phyloP scores from a whole-genome alignment of 2,329 filamentous ascomycete genomes.

The Mollisia scopiformis region DNA sequence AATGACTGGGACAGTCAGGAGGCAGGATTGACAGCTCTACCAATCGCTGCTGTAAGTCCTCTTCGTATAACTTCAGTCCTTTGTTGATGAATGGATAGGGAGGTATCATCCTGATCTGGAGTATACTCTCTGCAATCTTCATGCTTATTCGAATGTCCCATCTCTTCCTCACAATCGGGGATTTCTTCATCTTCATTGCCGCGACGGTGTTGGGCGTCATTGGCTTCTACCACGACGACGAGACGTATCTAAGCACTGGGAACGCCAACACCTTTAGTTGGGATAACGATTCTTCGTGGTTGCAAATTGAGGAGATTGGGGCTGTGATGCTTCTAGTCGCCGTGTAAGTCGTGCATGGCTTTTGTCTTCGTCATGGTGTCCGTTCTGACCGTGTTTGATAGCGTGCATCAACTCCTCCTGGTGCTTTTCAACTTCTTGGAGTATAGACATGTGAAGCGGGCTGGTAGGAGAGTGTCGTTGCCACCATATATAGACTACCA shows the following conservation, averaged over 20 bases:
- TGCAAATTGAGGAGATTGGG: constrained; percentile 2
- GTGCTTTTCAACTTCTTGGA: constrained; percentile 2
- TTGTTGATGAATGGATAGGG: neutral
- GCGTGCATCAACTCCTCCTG: constrained; percentile 1
- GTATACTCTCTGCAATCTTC: neutral
- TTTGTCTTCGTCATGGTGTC: neutral
- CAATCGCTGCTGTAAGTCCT: constrained; percentile 1
- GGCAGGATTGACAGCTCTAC: constrained; percentile 3
- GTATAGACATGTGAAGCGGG: neutral
- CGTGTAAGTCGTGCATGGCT: neutral
- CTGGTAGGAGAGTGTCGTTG: neutral
- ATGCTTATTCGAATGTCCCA: neutral
- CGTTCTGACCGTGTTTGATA: neutral
- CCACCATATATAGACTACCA: neutral
- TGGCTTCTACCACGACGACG: constrained; percentile 2
- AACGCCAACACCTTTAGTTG: neutral
- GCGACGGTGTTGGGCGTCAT: neutral
- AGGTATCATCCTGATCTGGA: neutral
- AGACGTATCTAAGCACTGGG: constrained; percentile 3
- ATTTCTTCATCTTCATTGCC: neutral
- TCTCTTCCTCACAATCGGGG: neutral
- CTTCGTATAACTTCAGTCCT: neutral
- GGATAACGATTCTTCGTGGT: neutral
- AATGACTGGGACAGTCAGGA: neutral
- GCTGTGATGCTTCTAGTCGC: constrained; percentile 1